These are phyloP conservation scores for Cudoniella acicularis DNA, from an alignment of 495 filamentous ascomycete genomes.

Conservation along the genomic window DNA sequence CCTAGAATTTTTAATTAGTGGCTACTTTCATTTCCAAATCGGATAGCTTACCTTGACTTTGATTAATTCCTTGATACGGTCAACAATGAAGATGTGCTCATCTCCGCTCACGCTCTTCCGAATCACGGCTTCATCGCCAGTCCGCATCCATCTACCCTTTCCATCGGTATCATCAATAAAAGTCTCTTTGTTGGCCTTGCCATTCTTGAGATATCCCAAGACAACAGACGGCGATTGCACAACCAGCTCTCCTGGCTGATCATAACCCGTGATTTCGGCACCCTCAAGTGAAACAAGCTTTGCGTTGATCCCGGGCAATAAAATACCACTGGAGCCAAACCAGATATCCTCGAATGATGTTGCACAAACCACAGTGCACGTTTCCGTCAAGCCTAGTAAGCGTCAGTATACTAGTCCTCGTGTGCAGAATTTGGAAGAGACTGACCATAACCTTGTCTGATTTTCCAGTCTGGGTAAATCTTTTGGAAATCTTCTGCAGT, in stretches of 20 bases:
- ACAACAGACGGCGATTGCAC: constrained; percentile 74
- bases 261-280: constrained; percentile 68
- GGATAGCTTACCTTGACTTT: constrained; percentile 72
- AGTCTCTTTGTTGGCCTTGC: constrained; percentile 75
- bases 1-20: constrained; percentile 41
- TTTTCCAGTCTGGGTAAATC: constrained; percentile 59
- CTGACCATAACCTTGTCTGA: constrained; percentile 81
- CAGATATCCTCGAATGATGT: constrained; percentile 64
- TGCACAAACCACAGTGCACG: constrained; percentile 66
- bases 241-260: constrained; percentile 76
- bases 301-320: constrained; percentile 63
- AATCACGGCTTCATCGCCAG: constrained; percentile 80
- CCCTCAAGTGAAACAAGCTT: constrained; percentile 72
- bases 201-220: constrained; percentile 81
- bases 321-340: constrained; percentile 68
- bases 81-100: constrained; percentile 81
- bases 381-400: constrained; percentile 69
- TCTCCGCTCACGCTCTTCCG: constrained; percentile 54
- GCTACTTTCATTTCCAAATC: not conserved
- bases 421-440: not conserved
- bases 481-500: constrained; percentile 64
- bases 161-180: constrained; percentile 67
- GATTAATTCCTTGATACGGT: constrained; percentile 91
- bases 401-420: not conserved
- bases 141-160: constrained; percentile 67